Evolutionary conservation across 352 stramenopile genomes (phyloP), one percentile per base, ranked within the genome.

Genomic region (Phytophthora sojae): DNA sequence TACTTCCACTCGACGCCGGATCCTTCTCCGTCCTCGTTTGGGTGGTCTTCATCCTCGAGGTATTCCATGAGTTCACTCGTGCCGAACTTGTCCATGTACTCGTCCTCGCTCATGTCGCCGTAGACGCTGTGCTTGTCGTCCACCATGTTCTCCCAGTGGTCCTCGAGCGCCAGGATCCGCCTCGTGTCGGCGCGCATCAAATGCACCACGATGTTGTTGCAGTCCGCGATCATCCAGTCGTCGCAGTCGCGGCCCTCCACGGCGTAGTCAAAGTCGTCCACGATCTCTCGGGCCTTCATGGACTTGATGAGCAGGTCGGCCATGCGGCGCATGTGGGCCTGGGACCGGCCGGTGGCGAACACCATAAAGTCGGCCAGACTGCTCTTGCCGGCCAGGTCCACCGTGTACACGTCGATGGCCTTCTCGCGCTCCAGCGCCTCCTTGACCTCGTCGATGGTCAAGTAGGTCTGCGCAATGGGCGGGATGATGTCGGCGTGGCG

Each of bases 141-240:
- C 37, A 91, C 86, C 86, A 94, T 94, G 57, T 93, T 87, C 59
- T 94, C 86, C 86, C 88, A 94, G 61, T 94, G 86, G 55, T 95
- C 81, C 64, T 95, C 88, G 2, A 95, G 67, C 14, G 83, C 81
- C 49, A 95, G 66, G 30, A 95, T 93, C 12, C 83, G 81, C 9
- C 88, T 85, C 26, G 88, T 94, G 42, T 95, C 85, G 6, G 78
- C 83, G 42, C 80, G 81, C 84, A 97, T 92, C 32, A 97, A 87
- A 54, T 97, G 91, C 65, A 97, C 88, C 30, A 97, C 91, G 58
- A 97, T 86, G 69, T 90, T 96, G 65, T 92, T 93, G 78, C 90
- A 95, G 69, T 97, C 91, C 29, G 92, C 89, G 67, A 97, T 96
- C 90, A 97, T 97, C 91, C 91, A 97, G 81, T 97, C 91, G 70